Conservation (phyloP, 345 rosid species). For the Eutrema heterophyllum region DNA sequence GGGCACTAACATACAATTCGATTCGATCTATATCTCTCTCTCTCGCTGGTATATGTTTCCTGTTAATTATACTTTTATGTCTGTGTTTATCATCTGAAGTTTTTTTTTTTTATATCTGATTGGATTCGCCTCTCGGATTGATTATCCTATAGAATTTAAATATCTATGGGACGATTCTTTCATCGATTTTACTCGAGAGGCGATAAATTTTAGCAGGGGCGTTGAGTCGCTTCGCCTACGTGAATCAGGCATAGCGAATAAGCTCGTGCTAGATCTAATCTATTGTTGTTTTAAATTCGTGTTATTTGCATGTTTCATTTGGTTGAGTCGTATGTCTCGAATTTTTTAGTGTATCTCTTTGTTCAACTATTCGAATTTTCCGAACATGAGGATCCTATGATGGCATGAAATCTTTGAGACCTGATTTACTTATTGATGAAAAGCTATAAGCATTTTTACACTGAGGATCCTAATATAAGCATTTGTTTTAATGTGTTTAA, state of each 20-base stretch:
- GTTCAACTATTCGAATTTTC: neutral
- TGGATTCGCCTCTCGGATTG: slow-evolving; percentile 12
- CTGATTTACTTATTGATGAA: slow-evolving; percentile 30
- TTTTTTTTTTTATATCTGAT: neutral
- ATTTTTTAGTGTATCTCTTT: too few species aligned
- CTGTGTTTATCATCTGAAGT: neutral
- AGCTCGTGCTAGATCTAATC: slow-evolving; percentile 19
- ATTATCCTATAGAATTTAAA: slow-evolving; percentile 3
- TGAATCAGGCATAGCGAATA: slow-evolving; percentile 30
- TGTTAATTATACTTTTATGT: neutral
- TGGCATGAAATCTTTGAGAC: slow-evolving; percentile 38
- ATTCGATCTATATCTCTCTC: neutral
- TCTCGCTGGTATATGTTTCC: neutral
- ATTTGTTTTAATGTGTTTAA: neutral
- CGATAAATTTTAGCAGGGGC: slow-evolving; percentile 25
- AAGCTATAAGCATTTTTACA: slow-evolving; percentile 19
- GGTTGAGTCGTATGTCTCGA: too few species aligned
- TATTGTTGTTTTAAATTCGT: neutral
- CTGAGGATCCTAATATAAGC: slow-evolving; percentile 17
- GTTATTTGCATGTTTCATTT: neutral
- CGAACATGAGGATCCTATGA: slow-evolving; percentile 20
- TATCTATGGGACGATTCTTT: neutral
- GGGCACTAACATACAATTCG: neutral
- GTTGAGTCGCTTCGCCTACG: slow-evolving; percentile 30
- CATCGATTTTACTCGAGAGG: neutral